phyloP scores from a whole-genome alignment of 1,284 basidiomycete genomes.

The Trichosporon coremiiforme region DNA sequence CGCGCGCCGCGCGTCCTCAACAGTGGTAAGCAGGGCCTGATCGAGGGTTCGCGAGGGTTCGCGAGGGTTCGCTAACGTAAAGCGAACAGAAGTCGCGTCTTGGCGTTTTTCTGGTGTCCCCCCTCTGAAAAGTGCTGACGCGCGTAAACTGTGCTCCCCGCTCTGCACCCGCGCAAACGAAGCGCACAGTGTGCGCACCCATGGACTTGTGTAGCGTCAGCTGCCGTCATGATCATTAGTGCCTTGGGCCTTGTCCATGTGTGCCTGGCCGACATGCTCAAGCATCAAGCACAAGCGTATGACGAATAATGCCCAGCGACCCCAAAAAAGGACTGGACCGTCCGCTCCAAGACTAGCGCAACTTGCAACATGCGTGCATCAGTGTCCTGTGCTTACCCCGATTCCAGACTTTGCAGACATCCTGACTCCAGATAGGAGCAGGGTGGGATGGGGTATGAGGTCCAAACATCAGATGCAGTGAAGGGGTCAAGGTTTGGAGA shows the following conservation, averaged over 20 bases:
- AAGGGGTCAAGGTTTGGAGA: no score
- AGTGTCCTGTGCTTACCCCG: not conserved
- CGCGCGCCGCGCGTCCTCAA: not conserved
- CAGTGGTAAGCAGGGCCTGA: not conserved
- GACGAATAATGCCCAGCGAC: not conserved
- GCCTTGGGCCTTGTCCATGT: not conserved
- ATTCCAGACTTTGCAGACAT: no score
- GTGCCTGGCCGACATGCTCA: not conserved
- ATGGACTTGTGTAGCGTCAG: not conserved
- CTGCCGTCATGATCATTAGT: not conserved
- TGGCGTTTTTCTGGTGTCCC: not conserved
- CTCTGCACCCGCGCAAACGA: not conserved
- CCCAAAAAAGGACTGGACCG: not conserved
- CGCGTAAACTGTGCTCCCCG: not conserved
- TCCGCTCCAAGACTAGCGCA: not conserved
- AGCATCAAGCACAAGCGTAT: not conserved
- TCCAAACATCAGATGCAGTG: no score
- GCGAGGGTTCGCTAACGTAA: not conserved
- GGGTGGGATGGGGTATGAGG: no score
- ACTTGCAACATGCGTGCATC: not conserved
- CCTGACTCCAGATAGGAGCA: no score
- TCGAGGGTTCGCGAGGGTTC: not conserved
- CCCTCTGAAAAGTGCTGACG: not conserved
- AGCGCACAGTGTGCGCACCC: not conserved
- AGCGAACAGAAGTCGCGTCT: not conserved